Conservation (phyloP, 2,329 filamentous ascomycete species). For the Aspergillus latus region DNA sequence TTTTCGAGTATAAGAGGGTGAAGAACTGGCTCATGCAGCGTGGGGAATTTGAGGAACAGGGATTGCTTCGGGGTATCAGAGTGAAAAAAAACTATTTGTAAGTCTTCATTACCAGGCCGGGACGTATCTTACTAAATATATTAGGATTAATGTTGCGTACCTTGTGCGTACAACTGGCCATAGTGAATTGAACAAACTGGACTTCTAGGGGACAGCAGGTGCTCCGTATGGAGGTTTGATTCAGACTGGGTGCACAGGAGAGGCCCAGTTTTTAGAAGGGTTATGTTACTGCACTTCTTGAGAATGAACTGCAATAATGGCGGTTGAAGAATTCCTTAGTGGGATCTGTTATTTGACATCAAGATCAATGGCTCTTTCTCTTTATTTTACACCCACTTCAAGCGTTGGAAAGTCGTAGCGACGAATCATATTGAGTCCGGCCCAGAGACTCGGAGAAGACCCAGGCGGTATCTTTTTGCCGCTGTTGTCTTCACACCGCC, state of each 20-base stretch:
- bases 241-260: too few relatives aligned
- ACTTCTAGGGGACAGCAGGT: not conserved
- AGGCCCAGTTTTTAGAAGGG: too few relatives aligned
- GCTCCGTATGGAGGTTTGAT: too few relatives aligned
- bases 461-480: constrained; percentile 18
- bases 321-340: too few relatives aligned
- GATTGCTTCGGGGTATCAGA: constrained; percentile 40
- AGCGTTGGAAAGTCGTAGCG: not conserved
- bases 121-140: not conserved
- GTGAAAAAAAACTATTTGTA: constrained; percentile 37
- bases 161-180: constrained; percentile 30
- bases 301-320: too few relatives aligned
- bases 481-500: constrained; percentile 18
- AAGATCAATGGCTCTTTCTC: too few relatives aligned
- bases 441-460: not conserved
- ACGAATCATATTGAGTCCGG: not conserved
- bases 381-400: not conserved
- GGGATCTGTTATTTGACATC: too few relatives aligned
- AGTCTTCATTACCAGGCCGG: constrained; percentile 17
- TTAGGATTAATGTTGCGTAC: constrained; percentile 34
- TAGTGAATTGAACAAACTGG: not conserved
- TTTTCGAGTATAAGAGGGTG: constrained; percentile 31
- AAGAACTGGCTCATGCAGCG: constrained; percentile 38
- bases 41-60: constrained; percentile 48
- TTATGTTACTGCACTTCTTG: too few relatives aligned